Evolutionary conservation across 1,284 basidiomycete genomes (phyloP), one percentile per base, ranked within the genome.

Genomic region (Cerrena zonata): DNA sequence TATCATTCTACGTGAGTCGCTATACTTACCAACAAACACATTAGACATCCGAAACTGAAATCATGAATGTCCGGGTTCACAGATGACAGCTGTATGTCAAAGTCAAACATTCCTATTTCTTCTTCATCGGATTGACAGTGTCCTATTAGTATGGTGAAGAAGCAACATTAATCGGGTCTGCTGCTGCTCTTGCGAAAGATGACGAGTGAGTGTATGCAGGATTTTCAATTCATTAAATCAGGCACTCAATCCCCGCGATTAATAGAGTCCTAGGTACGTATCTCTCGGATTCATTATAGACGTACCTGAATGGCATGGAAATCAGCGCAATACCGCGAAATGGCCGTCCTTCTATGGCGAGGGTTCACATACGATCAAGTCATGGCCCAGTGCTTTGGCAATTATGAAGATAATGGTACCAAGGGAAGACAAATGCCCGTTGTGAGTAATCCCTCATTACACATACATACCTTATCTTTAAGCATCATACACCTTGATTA

Each of bases 361-460:
- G 90, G 86, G 23, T 94, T 90, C 62, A 74, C 77, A 12, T 65
- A 90, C 23, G 77, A 87, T 58, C 71, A 77, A 23, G 72, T 89
- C 54, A 92, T 95, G 88, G 83, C 82, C 1, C 92, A 94, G 67
- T 93, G 90, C 63, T 91, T 95, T 60, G 89, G 90, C 40, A 94
- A 90, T 58, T 71, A 83, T 58, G 80, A 89, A 55, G 92, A 95
- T 66, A 75, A 69, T n/a, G 80, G 81, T 12, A 83, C 85, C n/a
- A 91, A 92, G 64, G 92, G 92, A 24, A 76, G 87, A 47, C 89
- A 92, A 65, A 93, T 93, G 91, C 90, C 89, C 7, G 84, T 91
- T 48, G 86, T 89, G 73, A 50, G 74, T 57, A n/a, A n/a, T n/a
- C n/a, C n/a, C n/a, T n/a, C n/a, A n/a, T 23, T 25, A 25, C 44